These are phyloP conservation scores for Neurospora africana DNA, from an alignment of 495 filamentous ascomycete species.

Conservation along the genomic window DNA sequence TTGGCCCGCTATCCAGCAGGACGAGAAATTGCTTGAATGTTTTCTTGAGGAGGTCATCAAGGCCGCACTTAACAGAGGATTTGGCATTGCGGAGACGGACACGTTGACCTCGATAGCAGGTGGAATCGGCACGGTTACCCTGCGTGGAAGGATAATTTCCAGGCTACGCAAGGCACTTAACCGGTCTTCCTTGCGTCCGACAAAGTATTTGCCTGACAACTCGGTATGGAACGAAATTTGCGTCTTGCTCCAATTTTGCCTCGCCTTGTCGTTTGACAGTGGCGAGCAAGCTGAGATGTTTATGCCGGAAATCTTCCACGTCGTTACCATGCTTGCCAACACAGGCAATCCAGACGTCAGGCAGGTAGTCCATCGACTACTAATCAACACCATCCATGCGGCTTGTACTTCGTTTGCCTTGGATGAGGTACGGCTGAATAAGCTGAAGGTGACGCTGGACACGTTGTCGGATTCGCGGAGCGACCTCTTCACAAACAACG, in stretches of 20 bases:
- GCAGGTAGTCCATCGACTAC: conserved; percentile 45
- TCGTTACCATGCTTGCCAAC: conserved; percentile 56
- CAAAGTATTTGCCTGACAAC: conserved; percentile 50
- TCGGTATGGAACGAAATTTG: conserved; percentile 54
- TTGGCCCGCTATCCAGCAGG: conserved; percentile 51
- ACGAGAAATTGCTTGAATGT: conserved; percentile 50
- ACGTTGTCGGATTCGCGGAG: conserved; percentile 45
- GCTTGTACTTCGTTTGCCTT: conserved; percentile 51
- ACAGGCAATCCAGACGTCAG: conserved; percentile 45
- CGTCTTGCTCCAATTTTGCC: conserved; percentile 50
- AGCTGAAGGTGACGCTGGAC: conserved; percentile 42
- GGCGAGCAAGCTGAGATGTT: conserved; percentile 52
- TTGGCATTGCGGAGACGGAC: conserved; percentile 47
- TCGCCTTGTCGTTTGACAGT: conserved; percentile 55
- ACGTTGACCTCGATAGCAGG: conserved; percentile 48
- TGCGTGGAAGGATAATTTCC: conserved; percentile 50
- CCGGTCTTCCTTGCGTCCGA: conserved; percentile 50
- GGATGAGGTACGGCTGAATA: conserved; percentile 41
- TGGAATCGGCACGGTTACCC: conserved; percentile 49
- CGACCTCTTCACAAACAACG: conserved; percentile 33
- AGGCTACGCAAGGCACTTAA: conserved; percentile 53
- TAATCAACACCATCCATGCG: conserved; percentile 55
- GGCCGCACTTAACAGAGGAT: conserved; percentile 43
- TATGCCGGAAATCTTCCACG: conserved; percentile 55
- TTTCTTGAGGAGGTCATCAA: conserved; percentile 55